Evolutionary conservation across 768 basidiomycete genomes (phyloP).

Genomic region (Cantharellus anzutake): DNA sequence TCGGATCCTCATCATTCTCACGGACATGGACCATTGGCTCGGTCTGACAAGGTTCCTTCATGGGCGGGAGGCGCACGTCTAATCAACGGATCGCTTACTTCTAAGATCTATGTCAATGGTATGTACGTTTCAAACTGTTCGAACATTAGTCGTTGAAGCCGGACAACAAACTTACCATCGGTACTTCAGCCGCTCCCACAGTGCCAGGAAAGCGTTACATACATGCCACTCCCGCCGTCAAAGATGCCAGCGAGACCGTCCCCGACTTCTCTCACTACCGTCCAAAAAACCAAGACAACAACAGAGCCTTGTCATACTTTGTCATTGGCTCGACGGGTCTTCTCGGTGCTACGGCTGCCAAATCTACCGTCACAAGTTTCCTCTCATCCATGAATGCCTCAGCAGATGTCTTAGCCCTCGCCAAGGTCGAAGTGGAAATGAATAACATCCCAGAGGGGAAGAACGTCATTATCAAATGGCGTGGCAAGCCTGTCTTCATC

Average conservation of each 20-base stretch:
- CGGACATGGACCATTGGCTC: slow-evolving; percentile 35
- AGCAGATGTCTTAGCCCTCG: slow-evolving; percentile 92
- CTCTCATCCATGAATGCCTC: slow-evolving; percentile 92
- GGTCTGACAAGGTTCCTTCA: slow-evolving; percentile 40
- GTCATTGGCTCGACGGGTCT: slow-evolving; percentile 86
- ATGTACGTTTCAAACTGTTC: slow-evolving; percentile 12
- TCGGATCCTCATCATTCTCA: slow-evolving; percentile 32
- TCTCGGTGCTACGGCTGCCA: slow-evolving; percentile 84
- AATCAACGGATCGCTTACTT: slow-evolving; percentile 33
- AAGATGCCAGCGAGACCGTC: slow-evolving; percentile 36
- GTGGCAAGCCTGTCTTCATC: slow-evolving; percentile 99
- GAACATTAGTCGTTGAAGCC: background rate
- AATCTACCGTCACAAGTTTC: slow-evolving; percentile 86
- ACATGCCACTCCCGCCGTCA: slow-evolving; percentile 47
- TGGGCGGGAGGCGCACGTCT: slow-evolving; percentile 42
- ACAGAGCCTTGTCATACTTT: slow-evolving; percentile 71
- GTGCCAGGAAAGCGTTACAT: slow-evolving; percentile 38
- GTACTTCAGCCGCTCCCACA: slow-evolving; percentile 30
- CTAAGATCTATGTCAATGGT: slow-evolving; percentile 48
- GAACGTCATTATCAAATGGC: slow-evolving; percentile 97
- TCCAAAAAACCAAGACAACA: slow-evolving; percentile 38
- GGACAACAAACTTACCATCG: background rate
- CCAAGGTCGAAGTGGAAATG: slow-evolving; percentile 93
- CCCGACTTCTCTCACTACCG: slow-evolving; percentile 82
- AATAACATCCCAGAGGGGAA: slow-evolving; percentile 85